A percentile compares a stretch with the other conserved stretches of the same genome.
These are phyloP conservation scores for Rhynchosporium agropyri DNA, from an alignment of 2,329 filamentous ascomycete genomes.

Conservation along the genomic window DNA sequence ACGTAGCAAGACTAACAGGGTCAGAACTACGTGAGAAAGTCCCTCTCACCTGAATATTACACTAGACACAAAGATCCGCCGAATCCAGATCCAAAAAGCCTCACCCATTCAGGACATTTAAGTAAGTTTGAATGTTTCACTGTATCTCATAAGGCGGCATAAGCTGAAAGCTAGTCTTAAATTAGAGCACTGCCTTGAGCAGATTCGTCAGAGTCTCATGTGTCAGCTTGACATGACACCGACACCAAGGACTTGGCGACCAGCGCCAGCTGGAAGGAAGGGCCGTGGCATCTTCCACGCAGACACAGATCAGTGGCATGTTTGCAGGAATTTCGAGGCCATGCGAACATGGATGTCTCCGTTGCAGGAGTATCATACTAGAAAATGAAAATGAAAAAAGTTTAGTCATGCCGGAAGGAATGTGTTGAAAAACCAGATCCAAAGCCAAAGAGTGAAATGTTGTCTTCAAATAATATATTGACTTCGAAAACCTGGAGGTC, in stretches of 20 bases:
- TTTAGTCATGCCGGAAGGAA: too few species aligned
- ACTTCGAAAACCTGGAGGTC: too few species aligned
- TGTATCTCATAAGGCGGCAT: too few species aligned
- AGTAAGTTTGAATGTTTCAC: background rate
- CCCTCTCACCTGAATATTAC: background rate
- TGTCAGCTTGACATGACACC: constrained; percentile 23
- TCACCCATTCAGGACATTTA: background rate
- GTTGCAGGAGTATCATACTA: background rate
- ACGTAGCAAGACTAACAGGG: background rate
- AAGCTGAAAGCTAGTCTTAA: too few species aligned
- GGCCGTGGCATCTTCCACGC: background rate
- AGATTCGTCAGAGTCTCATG: constrained; percentile 20
- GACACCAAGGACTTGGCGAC: constrained; percentile 20
- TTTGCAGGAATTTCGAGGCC: constrained; percentile 21
- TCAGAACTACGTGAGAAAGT: background rate
- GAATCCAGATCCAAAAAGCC: background rate
- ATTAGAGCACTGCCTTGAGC: constrained; percentile 14
- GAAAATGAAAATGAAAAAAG: too few species aligned
- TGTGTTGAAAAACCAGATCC: too few species aligned
- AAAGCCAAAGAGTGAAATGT: too few species aligned
- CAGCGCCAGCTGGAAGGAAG: background rate
- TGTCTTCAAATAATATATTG: too few species aligned
- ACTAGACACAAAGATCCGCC: background rate
- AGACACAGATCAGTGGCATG: constrained; percentile 20
- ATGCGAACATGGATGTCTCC: constrained; percentile 14